Conservation (phyloP, 805 yeast genomes). For the Myxozyma geophila region DNA sequence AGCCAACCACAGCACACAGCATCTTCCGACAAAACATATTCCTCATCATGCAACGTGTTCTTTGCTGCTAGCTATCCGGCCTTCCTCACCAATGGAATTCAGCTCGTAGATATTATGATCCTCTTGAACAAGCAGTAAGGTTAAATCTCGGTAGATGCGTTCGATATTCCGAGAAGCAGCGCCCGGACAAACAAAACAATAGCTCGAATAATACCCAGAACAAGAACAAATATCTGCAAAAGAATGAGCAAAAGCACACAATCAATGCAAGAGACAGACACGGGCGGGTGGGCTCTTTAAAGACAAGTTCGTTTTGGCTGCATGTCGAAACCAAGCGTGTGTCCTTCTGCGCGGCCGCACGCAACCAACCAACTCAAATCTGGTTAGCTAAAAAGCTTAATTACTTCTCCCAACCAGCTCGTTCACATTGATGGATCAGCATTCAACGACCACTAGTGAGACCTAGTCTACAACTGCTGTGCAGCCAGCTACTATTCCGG, state of each 20-base stretch:
- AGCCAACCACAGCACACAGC: not conserved
- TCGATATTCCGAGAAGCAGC: no score
- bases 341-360: conserved; percentile 5
- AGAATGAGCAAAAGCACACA: no score
- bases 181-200: no score
- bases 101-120: not conserved
- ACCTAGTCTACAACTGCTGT: not conserved
- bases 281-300: no score
- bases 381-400: not conserved
- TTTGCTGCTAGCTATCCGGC: not conserved
- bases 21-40: not conserved
- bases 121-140: not conserved
- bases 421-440: not conserved
- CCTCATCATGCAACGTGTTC: not conserved
- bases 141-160: no score
- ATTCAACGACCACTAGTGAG: not conserved
- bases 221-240: no score
- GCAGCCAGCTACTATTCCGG: no score
- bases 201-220: no score
- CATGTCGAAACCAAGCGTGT: no score
- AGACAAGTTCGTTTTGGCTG: no score
- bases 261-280: no score
- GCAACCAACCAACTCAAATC: not conserved
- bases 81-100: not conserved
- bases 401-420: not conserved